Base-by-base conservation (phyloP, 306 rosid species). In the Hippophae tibetana region DNA sequence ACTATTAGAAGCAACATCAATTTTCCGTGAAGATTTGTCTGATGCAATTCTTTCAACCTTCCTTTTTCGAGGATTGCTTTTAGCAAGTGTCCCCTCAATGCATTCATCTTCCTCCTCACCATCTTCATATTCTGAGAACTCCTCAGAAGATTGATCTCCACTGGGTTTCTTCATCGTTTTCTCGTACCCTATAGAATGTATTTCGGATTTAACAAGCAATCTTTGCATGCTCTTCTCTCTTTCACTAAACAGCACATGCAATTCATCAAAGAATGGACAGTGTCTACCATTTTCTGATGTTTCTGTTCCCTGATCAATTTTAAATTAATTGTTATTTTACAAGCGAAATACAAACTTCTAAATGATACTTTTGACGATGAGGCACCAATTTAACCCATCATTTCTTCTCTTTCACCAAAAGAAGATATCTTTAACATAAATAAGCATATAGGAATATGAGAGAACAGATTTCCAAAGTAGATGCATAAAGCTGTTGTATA, bases 231-330 rank as follows among this genome's bases (percentile, higher is more conserved):
- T 80, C 54, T 68, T 87, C 23, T 73, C 89, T 71, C 97, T 86
- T 70, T 81, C 79, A 23, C 84, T 51, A 73, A 86, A 89, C 46
- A 89, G 74, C 7, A 86, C 92, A 61, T 74, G 87, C 71, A 86
- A 73, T 73, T 89, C 95, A n/a, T 86, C 95, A 70, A 86, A 89
- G 58, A 84, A 89, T 5, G 92, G 95, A 47, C 95, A 89, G 42
- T 80, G 83, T 76, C 62, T 75, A 31, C 89, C 82, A 58, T 65
- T 80, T 69, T 82, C 95, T 6, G 93, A 82, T 52, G 95, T 86
- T 77, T 86, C 97, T 76, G 84, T 81, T 60, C 95, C 97, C 97
- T 89, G 81, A 31, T 52, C 8, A 2, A 31, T 5, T 48, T 43
- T n/a, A 10, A 31, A 31, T 31, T 57, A 18, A 44, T 51, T 41